Base-by-base conservation (phyloP, 2,329 filamentous ascomycete genomes). In the Huntiella abstrusa region DNA sequence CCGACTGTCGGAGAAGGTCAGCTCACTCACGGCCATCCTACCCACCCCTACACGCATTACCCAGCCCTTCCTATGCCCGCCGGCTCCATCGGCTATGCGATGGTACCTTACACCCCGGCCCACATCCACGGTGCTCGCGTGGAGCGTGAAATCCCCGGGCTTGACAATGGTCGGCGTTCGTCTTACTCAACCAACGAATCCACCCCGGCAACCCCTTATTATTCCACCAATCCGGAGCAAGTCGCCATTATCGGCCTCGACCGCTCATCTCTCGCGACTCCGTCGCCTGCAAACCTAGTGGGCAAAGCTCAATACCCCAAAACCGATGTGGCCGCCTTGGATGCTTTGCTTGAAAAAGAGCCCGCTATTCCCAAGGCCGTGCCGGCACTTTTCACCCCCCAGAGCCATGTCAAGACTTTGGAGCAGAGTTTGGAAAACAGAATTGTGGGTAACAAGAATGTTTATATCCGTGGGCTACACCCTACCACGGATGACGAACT, bases 401-500 rank as follows among this genome's bases (percentile, higher is more conserved):
- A 79, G 17, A 87, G 88, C 48, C 83, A 82, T 56, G 76, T 83
- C 65, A 83, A 94, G 70, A 87, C 83, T 37, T 74, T 96, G 22
- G 88, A 94, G 52, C 87, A 94, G 62, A 93, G 87, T 58, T 70
- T 98, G 42, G 84, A 94, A 64, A 96, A 96, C 57, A 82, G 86
- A 49, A 91, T 79, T 49, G 67, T 83, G 41, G 87, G 87, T 39
- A 94, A 96, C 58, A 91, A 86, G 52, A 98, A 98, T 57, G 88
- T 98, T 53, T 98, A 98, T 67, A 95, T 98, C 53, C 84, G 91
- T 51, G 92, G 92, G 13, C 79, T 98, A 52, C 83, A 93, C 52
- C 88, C 91, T 0, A 88, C 92, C 55, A 98, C 88, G 0, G 91
- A 92, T 42, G 91, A 98, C 57, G 83, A 92, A 43, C 80, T 92